Evolutionary conservation across 164 flowering plant genomes (phyloP), one percentile per base, ranked within the genome.

Genomic region (Dillenia suffruticosa): DNA sequence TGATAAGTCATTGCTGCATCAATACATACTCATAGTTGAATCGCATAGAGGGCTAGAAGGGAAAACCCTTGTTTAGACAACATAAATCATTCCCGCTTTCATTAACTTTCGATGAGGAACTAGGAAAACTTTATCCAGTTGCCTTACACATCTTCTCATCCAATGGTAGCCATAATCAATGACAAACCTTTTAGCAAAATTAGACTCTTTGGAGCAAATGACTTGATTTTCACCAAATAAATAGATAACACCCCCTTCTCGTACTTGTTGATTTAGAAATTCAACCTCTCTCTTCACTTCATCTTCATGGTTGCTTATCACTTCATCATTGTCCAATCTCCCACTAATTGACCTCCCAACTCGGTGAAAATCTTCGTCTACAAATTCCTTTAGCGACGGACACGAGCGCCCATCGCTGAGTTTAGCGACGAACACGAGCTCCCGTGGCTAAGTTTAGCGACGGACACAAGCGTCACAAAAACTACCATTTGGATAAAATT

Each of bases 61-160:
- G 5, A 26, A 26, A 26, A 26, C 1, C 40, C 40, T 26, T 26
- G 40, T 26, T 26, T 26, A 26, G 3, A 26, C 40, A 5, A 4
- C 68, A 58, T 63, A 58, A 13, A 59, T 53, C 72, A 69, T 68
- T 5, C 63, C 72, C n/a, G 63, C 72, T 46, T 63, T 68, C 63
- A 68, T 46, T 40, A 68, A 14, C 6, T 44, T 57, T 44, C 54
- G 46, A 12, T 22, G 54, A 51, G 72, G 68, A 44, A 54, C 63
- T 2, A 47, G 22, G 13, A 63, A 15, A 44, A 57, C 49, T 55
- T 69, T 57, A 17, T 63, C 58, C 9, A 14, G 51, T 44, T 54
- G 54, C 54, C 72, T 63, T 1, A 58, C 44, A 12, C 24, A 17
- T 50, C 49, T 58, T 12, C 26, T 58, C 43, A 69, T 22, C 44